These are phyloP conservation scores for Tothia fuscella DNA, from an alignment of 2,329 filamentous ascomycete species.

Conservation along the genomic window DNA sequence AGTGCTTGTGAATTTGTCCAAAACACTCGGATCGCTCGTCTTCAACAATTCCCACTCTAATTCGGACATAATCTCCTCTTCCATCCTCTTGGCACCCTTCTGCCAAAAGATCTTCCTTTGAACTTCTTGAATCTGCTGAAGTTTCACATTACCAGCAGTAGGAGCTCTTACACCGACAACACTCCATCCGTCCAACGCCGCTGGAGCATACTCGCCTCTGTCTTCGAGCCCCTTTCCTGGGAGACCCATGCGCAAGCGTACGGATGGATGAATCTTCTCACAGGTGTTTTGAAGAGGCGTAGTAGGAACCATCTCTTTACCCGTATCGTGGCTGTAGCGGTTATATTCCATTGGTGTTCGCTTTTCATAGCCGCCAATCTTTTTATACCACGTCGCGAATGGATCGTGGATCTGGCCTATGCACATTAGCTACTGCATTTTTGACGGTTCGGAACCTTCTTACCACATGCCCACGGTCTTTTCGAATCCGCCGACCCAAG, in stretches of 20 bases:
- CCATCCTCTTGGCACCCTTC: slow-evolving; percentile 10
- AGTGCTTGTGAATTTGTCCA: not conserved
- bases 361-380: slow-evolving; percentile 30
- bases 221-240: slow-evolving; percentile 35
- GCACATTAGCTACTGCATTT: not conserved
- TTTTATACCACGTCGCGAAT: slow-evolving; percentile 31
- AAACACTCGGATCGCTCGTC: slow-evolving; percentile 6
- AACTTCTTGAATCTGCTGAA: slow-evolving; percentile 10
- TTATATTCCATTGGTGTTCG: slow-evolving; percentile 37
- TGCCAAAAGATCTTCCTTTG: slow-evolving; percentile 11
- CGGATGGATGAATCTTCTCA: slow-evolving; percentile 40
- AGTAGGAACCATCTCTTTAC: slow-evolving; percentile 23
- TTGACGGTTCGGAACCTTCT: not conserved
- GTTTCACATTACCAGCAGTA: not conserved
- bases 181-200: slow-evolving; percentile 32
- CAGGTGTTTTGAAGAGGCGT: slow-evolving; percentile 35
- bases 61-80: slow-evolving; percentile 10
- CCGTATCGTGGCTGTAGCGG: slow-evolving; percentile 31
- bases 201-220: slow-evolving; percentile 31
- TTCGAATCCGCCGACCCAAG: slow-evolving; percentile 21
- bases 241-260: slow-evolving; percentile 32
- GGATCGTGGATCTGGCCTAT: slow-evolving; percentile 30
- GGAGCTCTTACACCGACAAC: slow-evolving; percentile 7
- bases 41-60: slow-evolving; percentile 12
- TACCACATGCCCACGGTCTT: slow-evolving; percentile 34